Percentiles rank a stretch among this genome's conserved stretches.
These are phyloP conservation scores for Lepidium campestre DNA, from an alignment of 441 rosid species.

Conservation along the genomic window DNA sequence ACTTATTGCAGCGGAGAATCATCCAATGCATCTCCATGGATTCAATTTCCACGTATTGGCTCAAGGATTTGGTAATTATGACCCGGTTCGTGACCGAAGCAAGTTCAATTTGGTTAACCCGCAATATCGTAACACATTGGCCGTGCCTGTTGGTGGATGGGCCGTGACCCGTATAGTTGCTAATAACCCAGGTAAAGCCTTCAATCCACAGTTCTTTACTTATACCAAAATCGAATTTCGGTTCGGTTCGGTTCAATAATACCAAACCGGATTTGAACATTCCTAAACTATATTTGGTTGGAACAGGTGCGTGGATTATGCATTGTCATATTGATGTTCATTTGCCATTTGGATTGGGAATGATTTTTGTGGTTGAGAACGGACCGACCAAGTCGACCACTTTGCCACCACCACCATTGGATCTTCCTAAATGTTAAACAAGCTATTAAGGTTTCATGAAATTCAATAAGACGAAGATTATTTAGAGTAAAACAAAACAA, in stretches of 20 bases:
- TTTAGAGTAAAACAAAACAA: background rate
- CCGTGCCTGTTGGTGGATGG: constrained; percentile 89
- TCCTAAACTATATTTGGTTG: too few species aligned
- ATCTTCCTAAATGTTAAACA: constrained; percentile 62
- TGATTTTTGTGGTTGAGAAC: constrained; percentile 54
- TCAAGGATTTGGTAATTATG: constrained; percentile 81
- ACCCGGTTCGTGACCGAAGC: constrained; percentile 36
- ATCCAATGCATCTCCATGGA: constrained; percentile 89
- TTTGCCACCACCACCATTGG: constrained; percentile 80
- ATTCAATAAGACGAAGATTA: background rate
- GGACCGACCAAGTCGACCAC: constrained; percentile 53
- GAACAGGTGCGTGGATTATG: constrained; percentile 59
- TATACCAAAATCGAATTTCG: background rate
- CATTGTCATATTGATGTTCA: constrained; percentile 82
- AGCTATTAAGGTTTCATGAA: background rate
- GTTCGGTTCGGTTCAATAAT: background rate
- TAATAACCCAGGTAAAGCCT: constrained; percentile 61
- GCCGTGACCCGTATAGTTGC: constrained; percentile 74
- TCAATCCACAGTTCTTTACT: background rate
- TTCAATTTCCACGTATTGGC: constrained; percentile 71
- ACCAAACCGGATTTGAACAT: too few species aligned
- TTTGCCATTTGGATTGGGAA: constrained; percentile 63
- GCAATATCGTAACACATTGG: constrained; percentile 59
- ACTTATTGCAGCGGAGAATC: constrained; percentile 54
- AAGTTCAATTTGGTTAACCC: constrained; percentile 61